Base-by-base conservation (phyloP, 208 protist species). In the Acanthamoeba triangularis region DNA sequence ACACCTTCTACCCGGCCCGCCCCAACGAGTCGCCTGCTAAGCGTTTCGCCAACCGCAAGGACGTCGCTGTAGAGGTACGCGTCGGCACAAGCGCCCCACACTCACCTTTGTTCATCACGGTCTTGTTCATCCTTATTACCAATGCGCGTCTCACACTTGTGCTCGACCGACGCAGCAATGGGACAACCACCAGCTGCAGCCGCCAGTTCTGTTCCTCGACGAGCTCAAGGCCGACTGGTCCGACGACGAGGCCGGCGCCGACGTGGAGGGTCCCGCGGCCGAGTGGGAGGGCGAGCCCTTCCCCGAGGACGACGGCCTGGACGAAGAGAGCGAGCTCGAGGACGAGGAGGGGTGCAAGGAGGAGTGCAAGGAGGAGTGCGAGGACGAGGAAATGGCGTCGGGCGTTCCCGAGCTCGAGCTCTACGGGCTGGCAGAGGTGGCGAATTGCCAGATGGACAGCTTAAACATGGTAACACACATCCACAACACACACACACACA, bases 1-100 rank as follows among this genome's bases (percentile, higher is more conserved):
- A 94, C 63, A 94, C 91, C 74, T 94, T 94, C 37, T 94, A 94
- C 16, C 91, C 91, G 4, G 35, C 65, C 6, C 37, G 91, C 3
- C 91, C 91, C 47, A 41, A 41, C 44, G 91, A 94, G 37, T 3
- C 5, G 28, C 6, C 25, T 4, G 33, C 33, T 1, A 67, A 52
- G 23, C 63, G 91, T 18, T 94, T 72, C 33, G 65, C 91, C 44
- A 94, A 94, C 91, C 63, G 91, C 30, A 94, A 54, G 74, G 14
- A 84, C 23, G 84, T 94, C 28, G 11, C 54, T 23, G 91, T 85
- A 7, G 91, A 94, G 91, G 91, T 94, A 85, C 65, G 1, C 33
- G 37, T 78, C 14, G 69, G 44, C 44, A 59, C 54, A 65, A 0
- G 23, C 59, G 13, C 13, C 52, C 16, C 52, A 23, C 52, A 20